Evolutionary conservation across 164 flowering plant genomes (phyloP), one percentile per base, ranked within the genome.

Genomic region (Buxus sempervirens): DNA sequence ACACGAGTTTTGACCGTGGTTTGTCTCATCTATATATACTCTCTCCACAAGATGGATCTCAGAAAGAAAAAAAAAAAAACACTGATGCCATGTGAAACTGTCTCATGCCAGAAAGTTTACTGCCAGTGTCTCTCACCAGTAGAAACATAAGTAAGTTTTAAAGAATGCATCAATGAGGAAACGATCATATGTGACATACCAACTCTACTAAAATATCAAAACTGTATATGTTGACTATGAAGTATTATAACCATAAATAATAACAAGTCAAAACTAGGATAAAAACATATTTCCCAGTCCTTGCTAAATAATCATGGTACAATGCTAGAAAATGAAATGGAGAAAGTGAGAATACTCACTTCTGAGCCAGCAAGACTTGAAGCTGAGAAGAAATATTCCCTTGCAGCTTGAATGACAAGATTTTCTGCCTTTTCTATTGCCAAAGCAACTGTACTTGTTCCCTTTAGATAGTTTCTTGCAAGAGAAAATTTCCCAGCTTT

Each of bases 401-500:
- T 85, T 36, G 96, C 96, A 67, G 99, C 90, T 83, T 91, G 96
- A 80, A 93, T 85, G 58, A 96, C 96, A 67, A 96, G 88, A 73
- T 78, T 86, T 79, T 93, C 98, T 49, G 93, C 97, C 77, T 90
- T 93, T 59, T 90, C 97, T 63, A 84, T 53, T 68, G 89, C 79
- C 87, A 96, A 81, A 70, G 79, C 41, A 75, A 90, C 85, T 59
- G 89, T 76, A 69, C 88, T 80, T 60, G 91, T 83, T 62, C 98
- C 98, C 75, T 84, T 93, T 59, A 96, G 77, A 74, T 91, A 96
- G 78, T 88, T 93, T 74, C 96, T 87, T 16, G 97, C 99, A 65
- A 96, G 92, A 73, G 97, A 83, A 82, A 96, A 96, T 64, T 86
- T 93, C 42, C 98, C 99, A 72, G 99, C 97, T 80, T 91, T 96